phyloP scores from a whole-genome alignment of 768 basidiomycete species.

The Mycena epipterygia region DNA sequence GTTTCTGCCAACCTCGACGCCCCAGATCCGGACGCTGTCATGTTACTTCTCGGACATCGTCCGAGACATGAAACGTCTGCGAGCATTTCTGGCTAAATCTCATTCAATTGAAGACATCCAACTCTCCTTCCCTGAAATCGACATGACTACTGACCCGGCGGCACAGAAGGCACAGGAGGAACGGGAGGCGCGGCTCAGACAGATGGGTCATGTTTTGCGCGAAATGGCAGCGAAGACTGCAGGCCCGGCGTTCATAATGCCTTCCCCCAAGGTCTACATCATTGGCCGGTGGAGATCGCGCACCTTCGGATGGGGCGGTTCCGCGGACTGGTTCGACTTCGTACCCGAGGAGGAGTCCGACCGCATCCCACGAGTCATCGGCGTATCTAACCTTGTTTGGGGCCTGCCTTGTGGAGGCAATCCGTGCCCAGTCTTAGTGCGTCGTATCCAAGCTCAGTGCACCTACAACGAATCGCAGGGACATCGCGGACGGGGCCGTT shows the following conservation, averaged over 20 bases:
- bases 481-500: conserved; percentile 14
- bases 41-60: conserved; percentile 1
- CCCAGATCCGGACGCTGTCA: conserved; percentile 3
- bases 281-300: neutral
- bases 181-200: neutral
- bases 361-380: neutral
- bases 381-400: conserved; percentile 2
- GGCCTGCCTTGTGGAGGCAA: conserved; percentile 6
- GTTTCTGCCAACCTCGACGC: conserved; percentile 13
- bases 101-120: conserved; percentile 16
- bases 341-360: neutral
- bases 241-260: conserved; percentile 14
- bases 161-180: neutral
- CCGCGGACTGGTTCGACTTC: conserved; percentile 7
- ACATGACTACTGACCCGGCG: neutral
- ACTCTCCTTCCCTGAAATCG: neutral
- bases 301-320: conserved; percentile 10
- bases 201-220: conserved; percentile 10
- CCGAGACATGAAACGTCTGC: conserved; percentile 7
- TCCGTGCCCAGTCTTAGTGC: neutral
- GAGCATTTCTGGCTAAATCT: conserved; percentile 2
- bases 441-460: conserved; percentile 6
- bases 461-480: conserved; percentile 3
- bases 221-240: conserved; percentile 16
- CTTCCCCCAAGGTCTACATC: conserved; percentile 7